Evolutionary conservation across 2,329 filamentous ascomycete genomes (phyloP).

Genomic region (Paecilomyces sp.): DNA sequence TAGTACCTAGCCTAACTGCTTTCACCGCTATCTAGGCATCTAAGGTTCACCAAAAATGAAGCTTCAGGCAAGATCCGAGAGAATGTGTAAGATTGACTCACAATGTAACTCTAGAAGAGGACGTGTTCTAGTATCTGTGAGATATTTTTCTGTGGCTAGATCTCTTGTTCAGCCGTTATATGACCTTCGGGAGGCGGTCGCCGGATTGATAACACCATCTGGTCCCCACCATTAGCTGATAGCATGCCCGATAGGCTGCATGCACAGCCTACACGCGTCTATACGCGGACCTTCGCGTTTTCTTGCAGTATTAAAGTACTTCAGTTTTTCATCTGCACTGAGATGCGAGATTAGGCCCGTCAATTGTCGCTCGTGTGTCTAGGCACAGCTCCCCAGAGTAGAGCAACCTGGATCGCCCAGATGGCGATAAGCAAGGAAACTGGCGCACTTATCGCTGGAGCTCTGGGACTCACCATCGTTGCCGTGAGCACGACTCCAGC

Average conservation of each 20-base stretch:
- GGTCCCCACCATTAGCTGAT: background rate
- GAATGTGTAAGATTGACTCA: background rate
- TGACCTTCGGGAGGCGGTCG: background rate
- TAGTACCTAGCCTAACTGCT: background rate
- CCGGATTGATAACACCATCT: background rate
- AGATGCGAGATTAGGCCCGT: background rate
- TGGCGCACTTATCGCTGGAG: constrained; percentile 12
- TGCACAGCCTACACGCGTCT: background rate
- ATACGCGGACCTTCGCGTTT: background rate
- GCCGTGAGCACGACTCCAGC: constrained; percentile 19
- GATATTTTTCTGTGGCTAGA: no score
- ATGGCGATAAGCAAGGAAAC: constrained; percentile 5
- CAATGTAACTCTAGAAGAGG: background rate
- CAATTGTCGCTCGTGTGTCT: background rate
- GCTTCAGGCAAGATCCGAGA: background rate
- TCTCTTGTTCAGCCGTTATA: background rate
- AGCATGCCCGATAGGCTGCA: background rate
- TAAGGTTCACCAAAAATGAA: background rate
- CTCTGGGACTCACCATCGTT: constrained; percentile 17
- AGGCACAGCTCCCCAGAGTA: background rate
- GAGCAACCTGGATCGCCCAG: background rate
- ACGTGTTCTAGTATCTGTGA: no score
- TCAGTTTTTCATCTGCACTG: background rate
- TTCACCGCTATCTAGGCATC: background rate
- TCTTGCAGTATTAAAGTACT: background rate